phyloP scores from a whole-genome alignment of 1,139 yeast genomes.

The Yamadazyma friedrichii region DNA sequence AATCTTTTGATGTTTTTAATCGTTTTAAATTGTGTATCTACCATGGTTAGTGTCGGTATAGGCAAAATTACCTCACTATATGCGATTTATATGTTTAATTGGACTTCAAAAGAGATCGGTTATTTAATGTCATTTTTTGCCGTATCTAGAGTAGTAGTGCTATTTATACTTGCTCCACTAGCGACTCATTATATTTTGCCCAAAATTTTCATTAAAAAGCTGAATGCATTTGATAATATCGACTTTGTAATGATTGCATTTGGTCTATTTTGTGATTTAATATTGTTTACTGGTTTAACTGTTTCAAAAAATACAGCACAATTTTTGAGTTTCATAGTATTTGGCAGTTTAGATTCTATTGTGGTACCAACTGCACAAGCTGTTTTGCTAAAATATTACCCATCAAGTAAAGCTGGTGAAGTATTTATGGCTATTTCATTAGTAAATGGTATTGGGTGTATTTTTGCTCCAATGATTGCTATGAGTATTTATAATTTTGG shows the following conservation, averaged over 20 bases:
- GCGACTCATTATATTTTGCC: conserved; percentile 29
- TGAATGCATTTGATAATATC: conserved; percentile 43
- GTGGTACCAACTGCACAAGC: conserved; percentile 35
- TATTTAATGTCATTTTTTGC: conserved; percentile 57
- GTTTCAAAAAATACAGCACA: conserved; percentile 18
- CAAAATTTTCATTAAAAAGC: conserved; percentile 16
- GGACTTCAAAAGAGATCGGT: conserved; percentile 63
- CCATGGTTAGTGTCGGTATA: conserved; percentile 36
- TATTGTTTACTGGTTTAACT: conserved; percentile 37
- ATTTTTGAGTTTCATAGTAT: conserved; percentile 22
- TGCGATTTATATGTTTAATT: conserved; percentile 55
- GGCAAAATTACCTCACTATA: conserved; percentile 54
- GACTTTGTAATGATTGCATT: conserved; percentile 43
- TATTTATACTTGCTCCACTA: conserved; percentile 35
- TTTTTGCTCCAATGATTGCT: conserved; percentile 21
- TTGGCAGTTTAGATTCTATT: conserved; percentile 50
- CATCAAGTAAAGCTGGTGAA: conserved; percentile 40
- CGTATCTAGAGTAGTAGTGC: conserved; percentile 34
- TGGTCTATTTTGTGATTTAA: conserved; percentile 35
- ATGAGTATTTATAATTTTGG: conserved; percentile 24
- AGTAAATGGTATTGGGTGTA: conserved; percentile 19
- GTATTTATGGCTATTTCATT: conserved; percentile 39
- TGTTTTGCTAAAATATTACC: conserved; percentile 36
- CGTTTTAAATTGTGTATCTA: conserved; percentile 43
- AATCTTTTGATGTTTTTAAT: conserved; percentile 46